These are phyloP conservation scores for Crithidia expoeki DNA, from an alignment of 208 protist genomes.

Conservation along the genomic window DNA sequence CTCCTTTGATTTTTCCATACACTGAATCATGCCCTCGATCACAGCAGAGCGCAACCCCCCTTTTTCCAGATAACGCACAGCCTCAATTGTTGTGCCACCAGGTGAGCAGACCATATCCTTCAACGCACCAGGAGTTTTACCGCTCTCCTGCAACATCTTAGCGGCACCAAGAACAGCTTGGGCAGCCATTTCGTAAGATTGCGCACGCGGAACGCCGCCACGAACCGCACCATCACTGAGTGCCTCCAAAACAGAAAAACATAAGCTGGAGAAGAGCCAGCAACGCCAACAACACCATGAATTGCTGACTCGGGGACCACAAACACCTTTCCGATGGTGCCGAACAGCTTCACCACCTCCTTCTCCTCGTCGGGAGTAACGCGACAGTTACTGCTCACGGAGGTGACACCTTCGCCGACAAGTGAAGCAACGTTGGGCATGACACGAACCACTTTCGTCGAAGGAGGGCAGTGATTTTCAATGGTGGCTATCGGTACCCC, in stretches of 20 bases:
- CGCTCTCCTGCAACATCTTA: slow-evolving; percentile 87
- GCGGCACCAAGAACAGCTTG: slow-evolving; percentile 94
- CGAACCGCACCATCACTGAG: slow-evolving; percentile 95
- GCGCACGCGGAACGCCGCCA: slow-evolving; percentile 84
- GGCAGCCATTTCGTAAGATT: slow-evolving; percentile 88
- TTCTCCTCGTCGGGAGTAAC: slow-evolving; percentile 50
- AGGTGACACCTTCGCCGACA: slow-evolving; percentile 80
- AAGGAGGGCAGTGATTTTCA: slow-evolving; percentile 49
- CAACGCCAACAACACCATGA: slow-evolving; percentile 95
- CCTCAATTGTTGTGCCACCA: slow-evolving; percentile 96
- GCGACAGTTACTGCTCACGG: slow-evolving; percentile 53
- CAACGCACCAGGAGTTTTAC: slow-evolving; percentile 73
- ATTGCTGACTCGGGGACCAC: slow-evolving; percentile 76
- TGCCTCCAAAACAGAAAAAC: slow-evolving; percentile 96
- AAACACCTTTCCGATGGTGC: slow-evolving; percentile 68
- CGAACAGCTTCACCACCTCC: slow-evolving; percentile 62
- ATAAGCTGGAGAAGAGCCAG: slow-evolving; percentile 95
- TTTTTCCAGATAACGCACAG: slow-evolving; percentile 92
- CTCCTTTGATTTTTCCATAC: slow-evolving; percentile 87
- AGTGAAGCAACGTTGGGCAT: slow-evolving; percentile 96
- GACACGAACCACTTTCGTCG: slow-evolving; percentile 85
- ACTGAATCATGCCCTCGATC: slow-evolving; percentile 92
- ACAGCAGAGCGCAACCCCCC: slow-evolving; percentile 86
- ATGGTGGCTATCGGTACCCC: slow-evolving; percentile 85
- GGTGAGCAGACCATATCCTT: slow-evolving; percentile 95